Conservation (phyloP, 192 early-diverging fungal genomes). For the Backusella australiensis region DNA sequence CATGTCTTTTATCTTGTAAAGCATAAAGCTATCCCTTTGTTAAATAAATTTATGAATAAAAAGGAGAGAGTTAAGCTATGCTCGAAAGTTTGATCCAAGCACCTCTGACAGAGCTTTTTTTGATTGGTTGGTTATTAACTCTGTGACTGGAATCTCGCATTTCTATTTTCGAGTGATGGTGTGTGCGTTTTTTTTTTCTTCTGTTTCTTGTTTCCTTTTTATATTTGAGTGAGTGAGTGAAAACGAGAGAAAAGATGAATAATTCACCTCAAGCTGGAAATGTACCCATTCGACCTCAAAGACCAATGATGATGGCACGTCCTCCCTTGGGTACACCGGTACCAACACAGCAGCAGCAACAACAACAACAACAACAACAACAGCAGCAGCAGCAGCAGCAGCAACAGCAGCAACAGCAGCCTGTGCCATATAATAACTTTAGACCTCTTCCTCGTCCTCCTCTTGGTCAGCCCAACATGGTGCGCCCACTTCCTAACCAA, state of each 20-base stretch:
- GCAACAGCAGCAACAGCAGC: not conserved
- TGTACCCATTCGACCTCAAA: slow-evolving; percentile 7
- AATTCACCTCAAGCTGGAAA: not conserved
- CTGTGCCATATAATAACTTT: not conserved
- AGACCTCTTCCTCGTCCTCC: not conserved
- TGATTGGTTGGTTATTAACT: not conserved
- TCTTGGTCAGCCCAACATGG: not conserved
- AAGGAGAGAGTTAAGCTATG: not conserved
- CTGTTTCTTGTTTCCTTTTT: not conserved
- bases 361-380: not conserved
- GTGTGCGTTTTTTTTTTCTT: not conserved
- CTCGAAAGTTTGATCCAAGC: not conserved
- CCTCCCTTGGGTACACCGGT: not conserved
- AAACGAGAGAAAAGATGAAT: not conserved
- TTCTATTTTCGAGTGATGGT: not conserved
- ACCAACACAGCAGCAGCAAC: not conserved
- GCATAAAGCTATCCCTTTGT: too few species aligned
- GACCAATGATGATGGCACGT: slow-evolving; percentile 2
- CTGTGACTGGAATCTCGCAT: not conserved
- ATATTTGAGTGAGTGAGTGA: not conserved
- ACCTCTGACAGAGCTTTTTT: not conserved
- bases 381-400: not conserved
- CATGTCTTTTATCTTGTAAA: not conserved
- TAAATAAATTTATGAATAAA: not conserved
- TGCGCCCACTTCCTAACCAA: not conserved